Conservation (phyloP, 176 grass and related monocot species). For the Cocos nucifera region DNA sequence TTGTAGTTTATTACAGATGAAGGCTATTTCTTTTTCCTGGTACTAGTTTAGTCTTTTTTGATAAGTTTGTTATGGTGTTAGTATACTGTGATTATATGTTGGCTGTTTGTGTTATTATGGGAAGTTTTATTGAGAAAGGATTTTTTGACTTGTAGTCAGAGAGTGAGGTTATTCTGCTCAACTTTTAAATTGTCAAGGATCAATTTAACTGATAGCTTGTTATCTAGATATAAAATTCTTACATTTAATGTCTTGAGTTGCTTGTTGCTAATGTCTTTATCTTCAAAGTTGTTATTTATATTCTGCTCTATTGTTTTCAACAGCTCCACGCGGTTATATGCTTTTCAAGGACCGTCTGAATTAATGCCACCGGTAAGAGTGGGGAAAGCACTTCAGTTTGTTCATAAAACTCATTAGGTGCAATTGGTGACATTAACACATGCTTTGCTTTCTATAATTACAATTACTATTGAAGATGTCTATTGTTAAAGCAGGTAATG, state of each 20-base stretch:
- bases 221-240: background rate
- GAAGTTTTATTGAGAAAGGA: too few species aligned
- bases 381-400: conserved; percentile 12
- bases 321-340: conserved; percentile 80
- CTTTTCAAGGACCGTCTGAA: conserved; percentile 88
- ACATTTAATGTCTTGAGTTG: conserved; percentile 8
- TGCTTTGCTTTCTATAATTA: too few species aligned
- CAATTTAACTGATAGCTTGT: too few species aligned
- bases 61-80: background rate
- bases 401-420: background rate
- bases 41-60: background rate
- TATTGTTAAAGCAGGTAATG: too few species aligned
- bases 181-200: too few species aligned
- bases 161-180: too few species aligned
- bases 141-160: too few species aligned
- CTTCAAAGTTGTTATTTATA: conserved; percentile 5
- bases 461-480: too few species aligned
- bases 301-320: conserved; percentile 14
- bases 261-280: conserved; percentile 4
- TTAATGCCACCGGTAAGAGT: conserved; percentile 91
- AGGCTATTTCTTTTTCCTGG: background rate
- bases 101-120: too few species aligned
- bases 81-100: too few species aligned
- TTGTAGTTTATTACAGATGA: too few species aligned
- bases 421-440: too few species aligned